Base-by-base conservation (phyloP, 768 basidiomycete species). In the Lepiota brunneoincarnata region DNA sequence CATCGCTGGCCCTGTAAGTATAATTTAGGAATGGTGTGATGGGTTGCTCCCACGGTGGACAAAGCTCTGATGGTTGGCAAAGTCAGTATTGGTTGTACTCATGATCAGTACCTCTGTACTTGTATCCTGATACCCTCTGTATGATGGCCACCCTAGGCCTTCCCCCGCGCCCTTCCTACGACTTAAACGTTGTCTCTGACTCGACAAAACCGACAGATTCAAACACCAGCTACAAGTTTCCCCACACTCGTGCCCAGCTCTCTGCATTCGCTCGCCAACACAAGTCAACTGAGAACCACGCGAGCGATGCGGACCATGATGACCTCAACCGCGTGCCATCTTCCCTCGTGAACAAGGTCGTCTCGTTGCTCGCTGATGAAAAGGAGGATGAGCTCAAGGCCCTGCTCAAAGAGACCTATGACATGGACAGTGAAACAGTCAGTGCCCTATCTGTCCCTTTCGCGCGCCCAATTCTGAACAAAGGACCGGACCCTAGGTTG, bases 311-410 rank as follows among this genome's bases (percentile, higher is more conserved):
- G 23, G 84, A 87, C 60, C 63, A 61, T 15, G 85, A 87, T 41
- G 74, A 75, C 44, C 69, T 69, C 42, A 73, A 72, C 52, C 70
- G 73, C 28, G 82, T 93, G 40, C 80, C 77, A 39, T 75, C 83
- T 4, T 70, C 75, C 34, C 69, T 94, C 7, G 80, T 95, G n/a
- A 80, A 76, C 62, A 76, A 77, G 62, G 87, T 95, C 3, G 88
- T 89, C 21, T 72, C 74, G 2, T 72, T 91, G 48, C 80, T 97
- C 36, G 82, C 81, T 26, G 82, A 86, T 49, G 94, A 98, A 70
- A 83, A 87, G 54, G 94, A 94, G 69, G 94, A 96, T 51, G 83
- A 84, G 44, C 83, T 96, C 63, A 94, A 95, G 70, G 61, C 67
- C 0, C 63, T 93, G 34, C 77, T 97, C 55, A 89, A 83, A 70